These are phyloP conservation scores for Citeromyces hawaiiensis DNA, from an alignment of 1,139 yeast species.

Conservation along the genomic window DNA sequence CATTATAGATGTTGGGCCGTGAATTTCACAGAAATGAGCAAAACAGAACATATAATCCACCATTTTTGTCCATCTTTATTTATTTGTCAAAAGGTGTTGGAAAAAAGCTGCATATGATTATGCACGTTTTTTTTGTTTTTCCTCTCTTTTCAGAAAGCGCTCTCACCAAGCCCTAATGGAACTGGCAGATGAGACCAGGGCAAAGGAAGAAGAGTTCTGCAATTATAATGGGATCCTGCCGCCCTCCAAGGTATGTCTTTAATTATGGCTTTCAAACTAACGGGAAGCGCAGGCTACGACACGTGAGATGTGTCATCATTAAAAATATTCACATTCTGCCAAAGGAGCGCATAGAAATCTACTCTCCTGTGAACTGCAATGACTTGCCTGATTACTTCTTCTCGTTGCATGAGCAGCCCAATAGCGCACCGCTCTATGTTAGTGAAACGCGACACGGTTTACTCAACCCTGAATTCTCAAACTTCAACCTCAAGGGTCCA, in stretches of 20 bases:
- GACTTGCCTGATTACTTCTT: neutral
- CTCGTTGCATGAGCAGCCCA: neutral
- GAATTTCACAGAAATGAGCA: constrained; percentile 79
- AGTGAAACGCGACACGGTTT: neutral
- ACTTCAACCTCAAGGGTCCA: neutral
- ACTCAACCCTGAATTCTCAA: neutral
- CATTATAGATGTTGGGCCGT: constrained; percentile 68
- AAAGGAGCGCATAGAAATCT: too few relatives aligned
- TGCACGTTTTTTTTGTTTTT: neutral
- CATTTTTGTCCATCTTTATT: constrained; percentile 2
- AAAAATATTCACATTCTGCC: constrained; percentile 3
- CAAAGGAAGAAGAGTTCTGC: neutral
- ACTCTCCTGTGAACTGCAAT: too few relatives aligned
- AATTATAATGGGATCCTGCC: neutral
- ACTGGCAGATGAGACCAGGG: neutral
- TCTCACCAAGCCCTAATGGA: neutral
- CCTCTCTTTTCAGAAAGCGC: too few relatives aligned
- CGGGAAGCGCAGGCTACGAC: constrained; percentile 12
- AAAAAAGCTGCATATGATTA: neutral
- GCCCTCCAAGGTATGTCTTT: neutral
- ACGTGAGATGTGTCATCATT: constrained; percentile 9
- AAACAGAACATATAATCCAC: constrained; percentile 32
- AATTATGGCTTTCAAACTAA: neutral
- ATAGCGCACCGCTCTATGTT: neutral
- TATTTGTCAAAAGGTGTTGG: neutral